A percentile compares a stretch with the other conserved stretches of the same genome.
Conservation (phyloP, 2,329 filamentous ascomycete genomes). For the Stachybotrys chartarum region DNA sequence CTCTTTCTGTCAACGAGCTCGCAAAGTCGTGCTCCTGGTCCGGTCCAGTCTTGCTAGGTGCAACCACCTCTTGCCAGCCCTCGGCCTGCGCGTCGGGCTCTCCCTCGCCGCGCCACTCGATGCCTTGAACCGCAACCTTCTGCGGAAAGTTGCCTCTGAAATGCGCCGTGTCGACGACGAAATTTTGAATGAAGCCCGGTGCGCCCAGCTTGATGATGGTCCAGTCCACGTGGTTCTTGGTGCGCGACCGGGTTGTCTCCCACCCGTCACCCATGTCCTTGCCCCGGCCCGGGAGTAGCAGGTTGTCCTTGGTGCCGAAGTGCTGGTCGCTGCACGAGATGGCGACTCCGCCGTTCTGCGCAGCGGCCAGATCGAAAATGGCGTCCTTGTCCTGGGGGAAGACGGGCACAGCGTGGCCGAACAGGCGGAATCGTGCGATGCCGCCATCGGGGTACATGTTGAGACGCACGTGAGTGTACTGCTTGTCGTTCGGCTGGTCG, state of each 20-base stretch:
- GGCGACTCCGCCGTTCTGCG: slow-evolving; percentile 71
- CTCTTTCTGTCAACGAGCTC: slow-evolving; percentile 45
- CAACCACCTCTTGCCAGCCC: slow-evolving; percentile 60
- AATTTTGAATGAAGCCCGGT: slow-evolving; percentile 54
- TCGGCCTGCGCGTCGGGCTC: slow-evolving; percentile 50
- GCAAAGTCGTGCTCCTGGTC: slow-evolving; percentile 66
- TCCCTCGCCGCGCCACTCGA: slow-evolving; percentile 45
- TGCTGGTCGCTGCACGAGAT: slow-evolving; percentile 75
- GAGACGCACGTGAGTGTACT: slow-evolving; percentile 72
- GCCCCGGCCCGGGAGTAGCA: slow-evolving; percentile 70
- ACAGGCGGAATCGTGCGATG: slow-evolving; percentile 73
- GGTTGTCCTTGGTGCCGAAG: slow-evolving; percentile 74
- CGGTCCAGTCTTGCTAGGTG: slow-evolving; percentile 61
- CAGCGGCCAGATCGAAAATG: slow-evolving; percentile 69
- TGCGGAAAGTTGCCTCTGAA: slow-evolving; percentile 82
- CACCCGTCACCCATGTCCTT: slow-evolving; percentile 85
- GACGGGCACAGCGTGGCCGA: slow-evolving; percentile 68
- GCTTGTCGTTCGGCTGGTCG: slow-evolving; percentile 48
- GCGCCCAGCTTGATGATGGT: slow-evolving; percentile 68
- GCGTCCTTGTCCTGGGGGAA: slow-evolving; percentile 60
- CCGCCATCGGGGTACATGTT: slow-evolving; percentile 85
- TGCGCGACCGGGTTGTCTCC: slow-evolving; percentile 73
- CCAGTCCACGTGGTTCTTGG: slow-evolving; percentile 71
- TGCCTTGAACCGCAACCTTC: slow-evolving; percentile 59
- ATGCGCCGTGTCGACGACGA: slow-evolving; percentile 74